Base-by-base conservation (phyloP, 164 flowering plant genomes). In the Macadamia integrifolia region DNA sequence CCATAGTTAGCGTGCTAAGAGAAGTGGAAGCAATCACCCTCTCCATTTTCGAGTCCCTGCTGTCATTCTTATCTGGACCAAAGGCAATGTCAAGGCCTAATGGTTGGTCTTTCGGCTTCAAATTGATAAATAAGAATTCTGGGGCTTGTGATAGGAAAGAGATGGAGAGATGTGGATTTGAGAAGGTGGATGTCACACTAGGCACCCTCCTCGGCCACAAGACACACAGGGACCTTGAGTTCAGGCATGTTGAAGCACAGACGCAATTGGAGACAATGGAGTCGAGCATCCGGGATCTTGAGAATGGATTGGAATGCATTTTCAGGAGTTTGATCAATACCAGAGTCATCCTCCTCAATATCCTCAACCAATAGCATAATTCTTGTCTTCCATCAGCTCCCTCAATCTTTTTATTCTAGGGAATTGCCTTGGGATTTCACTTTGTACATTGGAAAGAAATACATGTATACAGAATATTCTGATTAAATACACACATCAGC, bases 341-440 rank as follows among this genome's bases (percentile, higher is more conserved):
- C 52, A 62, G 84, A 66, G 82, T 78, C 9, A 71, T 80, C 15
- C 67, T 80, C 63, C 82, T 80, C 48, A 79, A 83, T 67, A 72
- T 68, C 28, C 50, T 35, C 40, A 35, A 35, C 40, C 23, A 23
- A 23, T 23, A 23, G 23, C 23, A 23, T 23, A 23, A 23, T 35
- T 35, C 5, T 35, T 35, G 3, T 35, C 40, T 35, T 35, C 40
- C 40, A 5, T 35, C 5, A 5, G 40, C 40, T 35, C 5, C 40
- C 5, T 5, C 40, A 35, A 23, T 23, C 23, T 35, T 2, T 35
- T 35, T 35, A 2, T 35, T 35, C 40, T 35, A 0, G 40, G 5
- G 40, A 35, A 35, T 35, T 35, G 40, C 40, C 40, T 35, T 35
- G 40, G 40, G 40, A 35, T 35, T 35, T 35, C 5, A 2, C 3